Conservation (phyloP, 2,329 filamentous ascomycete species). For the Fusarium graminum region DNA sequence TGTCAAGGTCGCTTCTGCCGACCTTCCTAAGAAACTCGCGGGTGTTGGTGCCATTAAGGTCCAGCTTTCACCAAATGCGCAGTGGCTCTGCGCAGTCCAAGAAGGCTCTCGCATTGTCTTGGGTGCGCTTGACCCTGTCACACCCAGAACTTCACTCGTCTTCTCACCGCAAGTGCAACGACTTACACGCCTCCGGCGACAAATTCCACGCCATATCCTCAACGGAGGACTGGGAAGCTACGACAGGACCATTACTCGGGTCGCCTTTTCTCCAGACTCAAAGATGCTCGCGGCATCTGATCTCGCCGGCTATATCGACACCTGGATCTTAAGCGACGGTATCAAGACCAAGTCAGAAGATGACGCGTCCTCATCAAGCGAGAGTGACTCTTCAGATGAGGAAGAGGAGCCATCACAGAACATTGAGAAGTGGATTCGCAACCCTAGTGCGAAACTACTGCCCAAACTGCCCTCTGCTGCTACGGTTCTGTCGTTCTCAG, state of each 20-base stretch:
- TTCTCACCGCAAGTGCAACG: conserved; percentile 58
- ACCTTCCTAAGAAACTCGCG: conserved; percentile 69
- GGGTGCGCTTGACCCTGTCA: conserved; percentile 47
- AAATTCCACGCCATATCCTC: conserved; percentile 66
- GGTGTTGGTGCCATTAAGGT: conserved; percentile 76
- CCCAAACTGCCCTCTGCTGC: conserved; percentile 76
- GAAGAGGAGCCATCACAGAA: conserved; percentile 58
- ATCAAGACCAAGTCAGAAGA: conserved; percentile 53
- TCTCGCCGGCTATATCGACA: conserved; percentile 86
- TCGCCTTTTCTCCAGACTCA: conserved; percentile 84
- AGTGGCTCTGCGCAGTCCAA: conserved; percentile 76
- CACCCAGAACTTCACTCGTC: conserved; percentile 38
- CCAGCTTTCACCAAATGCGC: conserved; percentile 75
- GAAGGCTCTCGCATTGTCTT: conserved; percentile 71
- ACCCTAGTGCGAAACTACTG: conserved; percentile 76
- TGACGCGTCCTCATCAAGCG: conserved; percentile 55
- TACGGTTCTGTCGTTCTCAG: conserved; percentile 76
- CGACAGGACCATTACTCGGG: conserved; percentile 78
- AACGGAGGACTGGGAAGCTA: conserved; percentile 81
- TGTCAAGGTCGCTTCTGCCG: conserved; percentile 78
- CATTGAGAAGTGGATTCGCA: conserved; percentile 77
- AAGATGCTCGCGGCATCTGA: conserved; percentile 83
- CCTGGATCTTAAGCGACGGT: conserved; percentile 75
- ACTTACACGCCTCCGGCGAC: conserved; percentile 66
- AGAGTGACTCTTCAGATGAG: conserved; percentile 58